Evolutionary conservation across 352 stramenopile species (phyloP), one percentile per base, ranked within the genome.

Genomic region (Phytophthora macrochlamydospora): DNA sequence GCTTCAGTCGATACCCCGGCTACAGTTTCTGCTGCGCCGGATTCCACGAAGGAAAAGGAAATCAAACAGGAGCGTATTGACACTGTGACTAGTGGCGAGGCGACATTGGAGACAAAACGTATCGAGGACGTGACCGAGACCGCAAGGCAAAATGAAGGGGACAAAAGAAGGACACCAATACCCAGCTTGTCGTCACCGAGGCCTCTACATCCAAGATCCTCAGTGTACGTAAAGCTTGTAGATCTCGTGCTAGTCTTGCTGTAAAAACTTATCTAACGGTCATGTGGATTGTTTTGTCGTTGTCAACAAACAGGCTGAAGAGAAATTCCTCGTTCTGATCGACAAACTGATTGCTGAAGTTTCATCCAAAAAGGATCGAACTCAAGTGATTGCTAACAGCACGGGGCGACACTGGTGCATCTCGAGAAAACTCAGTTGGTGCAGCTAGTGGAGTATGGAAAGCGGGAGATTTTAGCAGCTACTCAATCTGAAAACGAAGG

Each of bases 321-420:
- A 86, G 44, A 83, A 83, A 43, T 90, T 93, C 14, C 51, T 90
- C 32, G 40, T 66, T 7, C 65, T 91, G 11, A 63, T 93, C 29
- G 75, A 93, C 30, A 65, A 58, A 9, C 63, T 91, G 45, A 90
- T 93, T 54, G 70, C 71, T 1, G 79, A 91, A 55, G 73, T 93
- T 0, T 85, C 79, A 2, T 87, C 78, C 9, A 84, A 81, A 56
- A 67, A 73, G n/a, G 71, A 89, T 29, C 67, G 85, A 12, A 73
- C 80, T 51, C 67, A 81, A 9, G 49, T 93, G 37, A 86, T 93
- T 2, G 81, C 81, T 0, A 91, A 90, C 65, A 92, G 78, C 42
- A 93, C 85, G 0, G 85, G 3, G 85, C 83, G 5, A 87, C 79
- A n/a, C 52, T 93, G 11, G 85, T 93, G 12, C 85, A 93, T 38